Evolutionary conservation across 140 eudicot genomes (phyloP).

Genomic region (Bidens hawaiensis): DNA sequence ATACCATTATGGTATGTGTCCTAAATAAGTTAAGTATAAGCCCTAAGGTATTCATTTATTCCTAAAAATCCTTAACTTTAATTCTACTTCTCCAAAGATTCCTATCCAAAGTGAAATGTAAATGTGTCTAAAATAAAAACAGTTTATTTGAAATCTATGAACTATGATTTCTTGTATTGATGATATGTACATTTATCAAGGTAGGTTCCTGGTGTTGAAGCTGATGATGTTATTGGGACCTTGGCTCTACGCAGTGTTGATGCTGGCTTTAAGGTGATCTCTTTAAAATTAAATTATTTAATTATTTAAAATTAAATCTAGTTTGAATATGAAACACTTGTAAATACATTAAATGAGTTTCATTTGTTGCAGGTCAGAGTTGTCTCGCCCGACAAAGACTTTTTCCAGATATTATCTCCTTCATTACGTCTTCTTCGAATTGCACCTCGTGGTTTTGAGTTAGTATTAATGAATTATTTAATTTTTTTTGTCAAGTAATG

Average conservation of each 20-base stretch:
- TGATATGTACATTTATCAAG: constrained; percentile 18
- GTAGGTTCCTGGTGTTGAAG: constrained; percentile 99
- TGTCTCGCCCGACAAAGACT: constrained; percentile 98
- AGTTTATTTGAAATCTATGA: background rate
- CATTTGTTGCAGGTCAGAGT: constrained; percentile 71
- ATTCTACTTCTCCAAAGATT: too few species aligned
- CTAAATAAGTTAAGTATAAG: too few species aligned
- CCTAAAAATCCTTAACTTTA: too few species aligned
- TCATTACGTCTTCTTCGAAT: constrained; percentile 91
- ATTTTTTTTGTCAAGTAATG: background rate
- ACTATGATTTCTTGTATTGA: constrained; percentile 10
- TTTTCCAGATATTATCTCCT: constrained; percentile 95
- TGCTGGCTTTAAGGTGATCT: constrained; percentile 78
- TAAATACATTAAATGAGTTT: background rate
- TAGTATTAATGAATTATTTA: constrained; percentile 30
- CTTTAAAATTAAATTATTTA: too few species aligned
- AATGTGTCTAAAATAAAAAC: background rate
- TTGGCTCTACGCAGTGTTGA: constrained; percentile 77
- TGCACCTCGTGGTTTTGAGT: constrained; percentile 97
- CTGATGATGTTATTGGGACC: constrained; percentile 99
- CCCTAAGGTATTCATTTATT: too few species aligned
- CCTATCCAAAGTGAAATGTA: too few species aligned
- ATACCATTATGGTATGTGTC: too few species aligned
- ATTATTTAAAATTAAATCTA: too few species aligned
- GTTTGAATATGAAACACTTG: background rate